Percentiles rank a stretch among this genome's conserved stretches.
phyloP scores from a whole-genome alignment of 2,329 filamentous ascomycete species.

The Teratosphaeria nubilosa region DNA sequence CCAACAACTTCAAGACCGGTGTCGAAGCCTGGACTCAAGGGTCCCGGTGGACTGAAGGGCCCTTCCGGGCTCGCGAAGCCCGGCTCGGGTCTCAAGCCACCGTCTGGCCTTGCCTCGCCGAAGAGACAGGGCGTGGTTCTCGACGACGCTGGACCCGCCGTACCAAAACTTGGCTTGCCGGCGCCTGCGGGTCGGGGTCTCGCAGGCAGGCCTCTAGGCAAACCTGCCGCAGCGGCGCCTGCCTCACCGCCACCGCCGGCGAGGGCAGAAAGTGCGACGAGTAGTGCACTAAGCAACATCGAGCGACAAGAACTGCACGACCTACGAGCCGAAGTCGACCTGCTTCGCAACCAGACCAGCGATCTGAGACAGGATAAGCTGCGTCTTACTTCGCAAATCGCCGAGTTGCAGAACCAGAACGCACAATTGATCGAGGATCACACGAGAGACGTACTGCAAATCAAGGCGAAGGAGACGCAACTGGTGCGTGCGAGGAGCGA shows the following conservation, averaged over 20 bases:
- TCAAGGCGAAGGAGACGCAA: conserved; percentile 98
- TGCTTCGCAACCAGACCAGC: conserved; percentile 62
- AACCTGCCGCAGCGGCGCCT: conserved; percentile 43
- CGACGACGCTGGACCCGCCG: conserved; percentile 17
- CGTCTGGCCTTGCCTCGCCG: conserved; percentile 19
- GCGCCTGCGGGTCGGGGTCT: conserved; percentile 54
- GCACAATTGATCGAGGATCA: conserved; percentile 95
- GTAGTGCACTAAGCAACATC: conserved; percentile 61
- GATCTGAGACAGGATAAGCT: conserved; percentile 73
- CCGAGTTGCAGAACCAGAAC: conserved; percentile 94
- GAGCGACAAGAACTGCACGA: conserved; percentile 91
- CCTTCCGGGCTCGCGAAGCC: conserved; percentile 32
- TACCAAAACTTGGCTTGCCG: conserved; percentile 33
- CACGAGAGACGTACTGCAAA: conserved; percentile 85
- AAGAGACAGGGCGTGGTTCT: conserved; percentile 20
- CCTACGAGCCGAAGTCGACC: conserved; percentile 72
- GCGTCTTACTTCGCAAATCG: conserved; percentile 74
- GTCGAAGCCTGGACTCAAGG: conserved; percentile 27
- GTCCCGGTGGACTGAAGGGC: conserved; percentile 16
- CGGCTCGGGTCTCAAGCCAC: conserved; percentile 27
- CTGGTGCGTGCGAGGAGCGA: conserved; percentile 85
- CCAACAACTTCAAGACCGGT: conserved; percentile 46
- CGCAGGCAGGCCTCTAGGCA: conserved; percentile 73
- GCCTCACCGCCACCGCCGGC: conserved; percentile 39
- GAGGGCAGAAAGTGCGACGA: conserved; percentile 38